Conservation (phyloP, 2,329 filamentous ascomycete genomes). For the Colletotrichum higginsianum region DNA sequence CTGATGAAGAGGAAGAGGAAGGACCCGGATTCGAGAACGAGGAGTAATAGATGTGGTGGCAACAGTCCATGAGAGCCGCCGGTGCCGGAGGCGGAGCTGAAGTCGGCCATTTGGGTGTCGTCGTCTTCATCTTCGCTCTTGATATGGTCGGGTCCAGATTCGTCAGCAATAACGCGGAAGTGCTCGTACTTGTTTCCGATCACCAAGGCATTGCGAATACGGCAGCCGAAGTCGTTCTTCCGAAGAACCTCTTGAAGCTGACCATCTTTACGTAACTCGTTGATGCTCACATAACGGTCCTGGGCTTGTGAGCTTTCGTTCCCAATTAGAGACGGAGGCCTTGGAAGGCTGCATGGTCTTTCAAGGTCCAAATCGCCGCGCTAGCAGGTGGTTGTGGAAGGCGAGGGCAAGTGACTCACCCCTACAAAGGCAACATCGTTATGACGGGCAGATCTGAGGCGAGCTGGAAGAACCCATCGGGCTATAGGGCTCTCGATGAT, state of each 20-base stretch:
- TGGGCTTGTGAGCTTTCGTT: conserved; percentile 52
- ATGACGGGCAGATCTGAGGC: conserved; percentile 76
- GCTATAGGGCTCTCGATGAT: conserved; percentile 82
- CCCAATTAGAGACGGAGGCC: background rate
- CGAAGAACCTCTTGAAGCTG: conserved; percentile 82
- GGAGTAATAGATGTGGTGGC: conserved; percentile 85
- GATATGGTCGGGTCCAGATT: conserved; percentile 44
- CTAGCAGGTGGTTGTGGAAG: conserved; percentile 7
- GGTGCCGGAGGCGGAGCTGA: conserved; percentile 40
- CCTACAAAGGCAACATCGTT: conserved; percentile 93
- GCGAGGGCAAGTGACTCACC: conserved; percentile 61
- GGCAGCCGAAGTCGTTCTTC: conserved; percentile 83
- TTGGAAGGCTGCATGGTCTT: conserved; percentile 20
- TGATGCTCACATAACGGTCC: conserved; percentile 86
- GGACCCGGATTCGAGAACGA: conserved; percentile 81
- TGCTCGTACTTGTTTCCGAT: conserved; percentile 71
- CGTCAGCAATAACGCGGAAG: conserved; percentile 51
- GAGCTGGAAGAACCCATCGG: conserved; percentile 84
- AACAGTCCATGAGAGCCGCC: conserved; percentile 49
- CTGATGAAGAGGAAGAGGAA: conserved; percentile 83
- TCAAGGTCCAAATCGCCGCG: conserved; percentile 11
- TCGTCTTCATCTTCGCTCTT: conserved; percentile 59
- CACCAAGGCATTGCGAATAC: conserved; percentile 84
- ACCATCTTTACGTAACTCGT: conserved; percentile 78
- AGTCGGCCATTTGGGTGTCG: conserved; percentile 52